Evolutionary conservation across 1,284 basidiomycete genomes (phyloP), one percentile per base, ranked within the genome.

Genomic region (Rhizoctonia solani): DNA sequence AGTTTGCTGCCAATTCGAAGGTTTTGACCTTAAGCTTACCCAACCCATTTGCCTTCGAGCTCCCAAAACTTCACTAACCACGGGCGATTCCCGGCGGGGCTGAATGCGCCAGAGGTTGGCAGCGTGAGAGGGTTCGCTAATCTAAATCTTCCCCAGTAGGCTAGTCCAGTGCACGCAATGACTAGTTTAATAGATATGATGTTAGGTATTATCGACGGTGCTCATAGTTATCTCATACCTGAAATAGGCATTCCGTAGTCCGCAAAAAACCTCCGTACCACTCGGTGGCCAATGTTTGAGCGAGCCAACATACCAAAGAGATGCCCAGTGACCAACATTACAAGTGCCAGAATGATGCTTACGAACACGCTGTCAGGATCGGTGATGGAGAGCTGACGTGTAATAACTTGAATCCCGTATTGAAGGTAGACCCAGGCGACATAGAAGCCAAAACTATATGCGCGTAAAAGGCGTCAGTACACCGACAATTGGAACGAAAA

Each of bases 21-120:
- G 39, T 9, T 19, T 32, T 71, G 89, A 66, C 90, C 8, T 19
- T 6, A 81, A 0, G 91, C 90, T 11, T 92, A 86, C 21, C 89
- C 93, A 2, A 96, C 89, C 88, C 93, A 98, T 77, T 92, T 92
- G 0, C 84, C 87, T 21, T 92, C 88, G 4, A 98, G 81, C 72
- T 95, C 80, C 95, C 95, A 98, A 75, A 98, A 98, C 30, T 79
- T 83, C 9, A 98, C 90, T 1, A 98, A 80, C 95, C 95, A 98
- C 1, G 81, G 77, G 63, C 93, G 79, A 11, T 86, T 87, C 19
- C 85, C 83, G 0, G 90, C 92, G 4, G 93, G 86, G 69, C 84
- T 79, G 74, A 92, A 94, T 0, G 90, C 87, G 4, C 79, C 77
- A 0, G 82, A 81, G 0, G 87, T 83, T 0, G 92, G 92, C 0